Conservation (phyloP, 1,139 yeast species). For the Geotrichum klebahnii region DNA sequence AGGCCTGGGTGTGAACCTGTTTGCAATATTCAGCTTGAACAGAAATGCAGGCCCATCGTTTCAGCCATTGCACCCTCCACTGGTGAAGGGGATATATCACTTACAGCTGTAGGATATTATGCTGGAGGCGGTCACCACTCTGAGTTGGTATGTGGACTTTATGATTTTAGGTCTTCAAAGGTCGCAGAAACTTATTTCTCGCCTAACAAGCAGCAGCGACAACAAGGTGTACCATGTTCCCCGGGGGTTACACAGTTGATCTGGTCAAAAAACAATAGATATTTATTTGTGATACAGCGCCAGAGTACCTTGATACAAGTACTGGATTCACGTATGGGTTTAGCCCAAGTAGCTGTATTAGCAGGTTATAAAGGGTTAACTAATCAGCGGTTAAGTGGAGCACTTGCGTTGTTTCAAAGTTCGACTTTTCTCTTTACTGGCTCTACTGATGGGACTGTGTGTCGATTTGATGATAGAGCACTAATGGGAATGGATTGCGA, state of each 20-base stretch:
- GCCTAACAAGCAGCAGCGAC: no score
- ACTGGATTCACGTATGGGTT: conserved; percentile 36
- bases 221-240: no score
- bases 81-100: conserved; percentile 8
- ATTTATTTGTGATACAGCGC: conserved; percentile 32
- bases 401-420: conserved; percentile 9
- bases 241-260: conserved; percentile 35
- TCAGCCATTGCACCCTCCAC: conserved; percentile 18
- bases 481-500: conserved; percentile 28
- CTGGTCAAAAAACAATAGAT: conserved; percentile 34
- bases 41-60: conserved; percentile 15
- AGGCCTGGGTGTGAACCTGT: conserved; percentile 24
- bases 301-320: conserved; percentile 29
- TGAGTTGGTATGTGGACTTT: conserved; percentile 3
- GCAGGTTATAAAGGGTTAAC: conserved; percentile 24
- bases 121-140: conserved; percentile 6
- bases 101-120: conserved; percentile 24
- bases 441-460: conserved; percentile 27
- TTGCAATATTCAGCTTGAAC: conserved; percentile 7
- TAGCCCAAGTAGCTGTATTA: conserved; percentile 26
- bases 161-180: conserved; percentile 9
- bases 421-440: conserved; percentile 31
- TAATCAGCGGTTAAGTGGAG: conserved; percentile 34
- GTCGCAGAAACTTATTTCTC: no score
- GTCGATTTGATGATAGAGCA: conserved; percentile 31